Base-by-base conservation (phyloP, 2,329 filamentous ascomycete species). In the Elsinoe perseae region DNA sequence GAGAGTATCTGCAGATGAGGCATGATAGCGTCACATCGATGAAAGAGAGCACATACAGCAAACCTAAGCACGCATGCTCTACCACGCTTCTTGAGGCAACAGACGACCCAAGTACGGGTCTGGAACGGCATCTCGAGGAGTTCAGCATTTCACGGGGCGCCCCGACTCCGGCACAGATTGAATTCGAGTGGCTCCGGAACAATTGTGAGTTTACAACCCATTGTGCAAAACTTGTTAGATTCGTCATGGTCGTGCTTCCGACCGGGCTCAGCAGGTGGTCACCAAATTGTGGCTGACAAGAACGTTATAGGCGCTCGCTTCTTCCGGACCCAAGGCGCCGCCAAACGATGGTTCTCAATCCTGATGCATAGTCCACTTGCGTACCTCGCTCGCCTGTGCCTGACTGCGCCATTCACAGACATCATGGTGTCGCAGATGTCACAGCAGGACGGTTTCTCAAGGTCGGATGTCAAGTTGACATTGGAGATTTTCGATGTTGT, bases 401-500 rank as follows among this genome's bases (percentile, higher is more conserved):
- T 68, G 10, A 66, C 66, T 2, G 60, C 66, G 8, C 64, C 66
- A 2, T 64, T 68, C 36, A 63, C 67, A 10, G 66, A 68, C 34
- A 63, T 66, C 27, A 69, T 69, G 65, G 59, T 57, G n/a, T 42
- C 36, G 2, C 14, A 42, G 20, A 60, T 61, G 50, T 56, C 52
- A 16, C 27, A 42, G 2, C 46, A 43, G 20, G 36, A 42, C 14
- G 36, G 36, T 2, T 42, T 42, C 36, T 20, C 36, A n/a, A 20
- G 18, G 14, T 42, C 36, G 3, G 57, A 55, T 21, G 12, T 43
- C 28, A 7, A 28, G 42, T 21, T 50, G 18, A 57, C 57, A 32
- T 44, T 55, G 18, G 43, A 34, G 4, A 46, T 59, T 20, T 46
- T 54, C 9, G 56, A 53, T 6, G 43, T 56, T 16, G 48, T 54